Evolutionary conservation across 208 protist genomes (phyloP).

Genomic region (Acanthamoeba quina): DNA sequence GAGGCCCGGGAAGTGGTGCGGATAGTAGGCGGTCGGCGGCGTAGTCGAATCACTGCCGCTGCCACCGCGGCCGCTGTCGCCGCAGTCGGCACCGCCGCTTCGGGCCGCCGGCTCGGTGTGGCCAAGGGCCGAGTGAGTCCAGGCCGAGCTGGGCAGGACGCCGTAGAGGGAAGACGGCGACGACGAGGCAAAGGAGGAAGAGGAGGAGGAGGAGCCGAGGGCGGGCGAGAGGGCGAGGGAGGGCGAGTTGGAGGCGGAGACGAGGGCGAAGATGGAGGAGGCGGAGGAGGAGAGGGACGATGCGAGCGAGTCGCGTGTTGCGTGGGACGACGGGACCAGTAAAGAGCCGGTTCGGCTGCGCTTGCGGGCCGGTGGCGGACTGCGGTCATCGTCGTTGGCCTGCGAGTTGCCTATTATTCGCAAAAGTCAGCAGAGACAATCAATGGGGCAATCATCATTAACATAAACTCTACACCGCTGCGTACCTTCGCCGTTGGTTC

Average conservation of each 20-base stretch:
- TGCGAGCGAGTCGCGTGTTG: not conserved
- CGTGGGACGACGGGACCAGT: too few species aligned
- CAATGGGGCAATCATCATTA: too few species aligned
- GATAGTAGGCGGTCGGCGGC: not conserved
- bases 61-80: too few species aligned
- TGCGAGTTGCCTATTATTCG: not conserved
- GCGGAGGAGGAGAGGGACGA: not conserved
- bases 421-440: too few species aligned
- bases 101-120: too few species aligned
- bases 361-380: not conserved
- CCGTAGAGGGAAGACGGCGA: not conserved
- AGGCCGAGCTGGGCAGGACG: not conserved
- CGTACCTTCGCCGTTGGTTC: not conserved
- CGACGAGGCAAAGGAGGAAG: not conserved
- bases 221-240: not conserved
- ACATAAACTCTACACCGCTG: too few species aligned
- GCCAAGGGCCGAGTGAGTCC: not conserved
- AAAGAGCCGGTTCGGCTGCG: not conserved
- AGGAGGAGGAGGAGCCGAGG: not conserved
- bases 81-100: too few species aligned
- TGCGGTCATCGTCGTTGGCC: not conserved
- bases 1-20: not conserved
- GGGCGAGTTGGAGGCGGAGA: slow-evolving; percentile 7
- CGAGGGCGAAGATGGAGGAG: not conserved
- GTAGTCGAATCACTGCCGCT: too few species aligned